phyloP scores from a whole-genome alignment of 176 grass and related monocot species.

The Oryza punctata region DNA sequence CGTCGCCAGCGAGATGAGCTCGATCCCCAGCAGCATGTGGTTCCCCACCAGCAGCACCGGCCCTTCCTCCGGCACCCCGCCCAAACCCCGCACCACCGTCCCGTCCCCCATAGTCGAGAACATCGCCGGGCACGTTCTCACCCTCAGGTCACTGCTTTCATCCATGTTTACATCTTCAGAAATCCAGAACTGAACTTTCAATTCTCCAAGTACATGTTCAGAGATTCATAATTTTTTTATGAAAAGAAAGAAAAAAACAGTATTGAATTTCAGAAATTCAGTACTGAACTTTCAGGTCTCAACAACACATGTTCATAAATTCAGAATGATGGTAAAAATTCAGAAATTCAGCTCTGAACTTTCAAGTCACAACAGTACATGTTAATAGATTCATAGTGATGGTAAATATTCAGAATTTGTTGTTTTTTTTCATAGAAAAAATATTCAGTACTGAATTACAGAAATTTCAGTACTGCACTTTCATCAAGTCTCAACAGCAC shows the following conservation, averaged over 20 bases:
- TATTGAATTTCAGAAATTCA: too few species aligned
- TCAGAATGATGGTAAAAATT: background rate
- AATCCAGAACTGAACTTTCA: too few species aligned
- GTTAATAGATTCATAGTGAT: background rate
- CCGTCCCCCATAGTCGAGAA: constrained; percentile 64
- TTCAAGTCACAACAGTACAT: background rate
- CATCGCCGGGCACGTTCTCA: constrained; percentile 55
- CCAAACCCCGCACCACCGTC: constrained; percentile 48
- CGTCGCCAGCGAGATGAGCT: constrained; percentile 54
- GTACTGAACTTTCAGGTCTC: background rate
- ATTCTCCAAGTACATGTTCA: too few species aligned
- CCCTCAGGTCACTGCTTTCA: constrained; percentile 44
- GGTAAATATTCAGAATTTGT: background rate
- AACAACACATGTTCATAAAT: background rate
- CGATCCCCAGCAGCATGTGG: constrained; percentile 74
- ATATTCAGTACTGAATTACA: too few species aligned
- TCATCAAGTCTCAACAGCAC: background rate
- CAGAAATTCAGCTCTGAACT: background rate
- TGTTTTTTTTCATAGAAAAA: too few species aligned
- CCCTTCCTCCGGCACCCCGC: constrained; percentile 53
- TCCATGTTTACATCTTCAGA: too few species aligned
- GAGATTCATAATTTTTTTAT: too few species aligned
- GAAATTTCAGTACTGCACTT: too few species aligned
- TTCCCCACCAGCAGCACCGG: constrained; percentile 75
- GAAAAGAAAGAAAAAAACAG: too few species aligned